Base-by-base conservation (phyloP, 257 asterid genomes). In the Phtheirospermum japonicum region DNA sequence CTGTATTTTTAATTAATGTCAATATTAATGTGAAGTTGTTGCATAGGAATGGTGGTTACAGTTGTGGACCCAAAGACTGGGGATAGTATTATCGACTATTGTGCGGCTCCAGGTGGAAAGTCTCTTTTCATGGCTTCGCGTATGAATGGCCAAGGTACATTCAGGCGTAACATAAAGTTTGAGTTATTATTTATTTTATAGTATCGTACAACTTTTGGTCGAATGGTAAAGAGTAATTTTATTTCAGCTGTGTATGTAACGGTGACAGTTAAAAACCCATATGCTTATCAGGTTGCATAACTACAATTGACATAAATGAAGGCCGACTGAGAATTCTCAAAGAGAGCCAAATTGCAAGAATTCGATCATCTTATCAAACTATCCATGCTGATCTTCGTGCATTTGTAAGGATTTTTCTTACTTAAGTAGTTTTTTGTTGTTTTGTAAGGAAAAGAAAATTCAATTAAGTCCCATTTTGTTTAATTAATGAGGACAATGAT, bases 101-200 rank as follows among this genome's bases (percentile, higher is more conserved):
- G 96, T 78, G 98, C 98, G 59, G 98, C 98, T 51, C 98, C 98
- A 23, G 98, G 98, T n/a, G n/a, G n/a, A n/a, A n/a, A n/a, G n/a
- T n/a, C n/a, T n/a, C n/a, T n/a, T n/a, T n/a, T n/a, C n/a, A 82
- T 91, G 87, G 98, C 98, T 40, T 79, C 96, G 57, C 70, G 80
- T 72, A 67, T 91, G 73, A 73, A 78, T 45, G 94, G 91, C 68
- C 84, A 76, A 76, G 98, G 98, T 87, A 78, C 50, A 43, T 8
- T 56, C 18, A n/a, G n/a, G 53, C 16, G 16, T 10, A 46, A 17
- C 53, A 16, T n/a, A 14, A 16, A 16, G 20, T 46, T 46, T 46
- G 19, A 46, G 14, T 16, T 16, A 14, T 49, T 49, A 49, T 49
- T 17, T 49, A 49, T 17, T 49, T 49, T 16, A 9, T 17, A 49